Evolutionary conservation across 805 yeast genomes (phyloP).

Genomic region (Candida takata): DNA sequence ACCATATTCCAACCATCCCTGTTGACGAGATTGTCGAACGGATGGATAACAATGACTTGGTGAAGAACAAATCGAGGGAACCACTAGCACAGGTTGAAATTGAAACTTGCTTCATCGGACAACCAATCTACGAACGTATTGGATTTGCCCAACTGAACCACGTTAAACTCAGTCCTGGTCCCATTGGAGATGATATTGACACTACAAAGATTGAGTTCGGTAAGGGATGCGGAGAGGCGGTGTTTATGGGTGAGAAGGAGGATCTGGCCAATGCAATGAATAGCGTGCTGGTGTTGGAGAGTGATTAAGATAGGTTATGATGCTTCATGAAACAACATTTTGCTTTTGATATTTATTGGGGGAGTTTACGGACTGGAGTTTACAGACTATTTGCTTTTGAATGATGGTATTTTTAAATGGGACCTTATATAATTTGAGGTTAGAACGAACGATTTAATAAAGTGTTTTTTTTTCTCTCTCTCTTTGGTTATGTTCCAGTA

Average conservation of each 20-base stretch:
- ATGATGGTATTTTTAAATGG: not conserved
- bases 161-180: not conserved
- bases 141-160: conserved; percentile 11
- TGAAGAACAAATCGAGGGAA: conserved; percentile 1
- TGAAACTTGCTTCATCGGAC: conserved; percentile 37
- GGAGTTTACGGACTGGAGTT: no score
- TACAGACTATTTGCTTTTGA: not conserved
- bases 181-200: conserved; percentile 8
- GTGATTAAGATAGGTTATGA: not conserved
- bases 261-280: conserved; percentile 17
- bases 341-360: no score
- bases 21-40: conserved; percentile 17
- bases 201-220: conserved; percentile 10
- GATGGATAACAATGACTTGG: conserved; percentile 12
- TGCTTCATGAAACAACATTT: no score
- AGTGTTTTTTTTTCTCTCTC: no score
- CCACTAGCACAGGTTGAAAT: conserved; percentile 48
- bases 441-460: no score
- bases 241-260: conserved; percentile 13
- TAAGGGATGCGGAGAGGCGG: conserved; percentile 14
- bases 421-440: no score
- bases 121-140: conserved; percentile 13
- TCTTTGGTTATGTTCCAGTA: no score
- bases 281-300: conserved; percentile 12
- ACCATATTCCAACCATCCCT: conserved; percentile 16